A percentile compares a stretch with the other conserved stretches of the same genome.
Evolutionary conservation across 371 early-diverging fungal species (phyloP).

Genomic region (Apophysomyces ossiformis): DNA sequence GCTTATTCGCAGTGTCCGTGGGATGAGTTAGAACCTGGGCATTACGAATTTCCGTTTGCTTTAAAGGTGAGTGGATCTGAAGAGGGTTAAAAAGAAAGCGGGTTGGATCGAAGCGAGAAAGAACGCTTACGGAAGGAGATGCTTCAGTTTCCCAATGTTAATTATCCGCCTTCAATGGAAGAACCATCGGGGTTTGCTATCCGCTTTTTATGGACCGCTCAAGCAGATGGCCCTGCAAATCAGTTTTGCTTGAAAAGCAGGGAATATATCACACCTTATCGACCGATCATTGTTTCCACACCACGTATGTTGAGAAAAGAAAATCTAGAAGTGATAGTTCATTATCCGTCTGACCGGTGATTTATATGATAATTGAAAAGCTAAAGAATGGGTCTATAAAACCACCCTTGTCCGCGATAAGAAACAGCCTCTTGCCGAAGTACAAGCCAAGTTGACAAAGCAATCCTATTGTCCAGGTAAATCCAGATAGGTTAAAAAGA

Average conservation of each 20-base stretch:
- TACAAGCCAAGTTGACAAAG: slow-evolving; percentile 37
- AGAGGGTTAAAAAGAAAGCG: background rate
- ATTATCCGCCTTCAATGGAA: slow-evolving; percentile 54
- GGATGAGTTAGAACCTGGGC: slow-evolving; percentile 58
- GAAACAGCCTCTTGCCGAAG: slow-evolving; percentile 36
- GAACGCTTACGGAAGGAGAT: too few species aligned
- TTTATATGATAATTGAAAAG: background rate
- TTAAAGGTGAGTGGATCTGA: slow-evolving; percentile 50
- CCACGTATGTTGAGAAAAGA: slow-evolving; percentile 24
- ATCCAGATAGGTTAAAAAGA: background rate
- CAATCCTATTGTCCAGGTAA: slow-evolving; percentile 56
- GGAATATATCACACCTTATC: slow-evolving; percentile 54
- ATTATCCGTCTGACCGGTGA: background rate
- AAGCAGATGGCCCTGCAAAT: slow-evolving; percentile 56
- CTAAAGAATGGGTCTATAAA: slow-evolving; percentile 39
- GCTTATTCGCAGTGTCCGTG: slow-evolving; percentile 57
- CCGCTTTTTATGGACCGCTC: slow-evolving; percentile 60
- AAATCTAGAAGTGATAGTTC: background rate
- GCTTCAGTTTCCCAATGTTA: slow-evolving; percentile 53
- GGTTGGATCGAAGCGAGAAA: too few species aligned
- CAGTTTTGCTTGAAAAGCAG: slow-evolving; percentile 53
- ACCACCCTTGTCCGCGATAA: slow-evolving; percentile 41
- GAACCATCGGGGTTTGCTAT: slow-evolving; percentile 51
- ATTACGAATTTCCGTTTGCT: slow-evolving; percentile 62
- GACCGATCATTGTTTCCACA: slow-evolving; percentile 49